Conservation (phyloP, 495 filamentous ascomycete genomes). For the Podospora anserina region DNA sequence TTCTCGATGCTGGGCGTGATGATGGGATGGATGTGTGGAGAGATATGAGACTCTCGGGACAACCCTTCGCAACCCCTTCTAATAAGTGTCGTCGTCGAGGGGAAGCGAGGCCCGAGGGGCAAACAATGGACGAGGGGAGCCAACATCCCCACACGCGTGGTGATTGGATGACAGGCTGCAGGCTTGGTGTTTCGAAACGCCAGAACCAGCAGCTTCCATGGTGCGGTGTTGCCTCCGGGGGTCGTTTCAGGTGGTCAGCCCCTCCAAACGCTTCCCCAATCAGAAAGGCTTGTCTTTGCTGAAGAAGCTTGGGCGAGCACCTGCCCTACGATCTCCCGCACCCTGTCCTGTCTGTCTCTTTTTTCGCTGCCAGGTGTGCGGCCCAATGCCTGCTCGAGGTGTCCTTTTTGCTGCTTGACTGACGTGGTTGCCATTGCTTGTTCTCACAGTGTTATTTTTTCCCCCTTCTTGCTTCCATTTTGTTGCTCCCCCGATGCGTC, state of each 20-base stretch:
- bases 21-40: neutral
- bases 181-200: constrained; percentile 34
- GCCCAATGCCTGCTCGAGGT: neutral
- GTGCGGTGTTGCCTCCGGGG: constrained; percentile 25
- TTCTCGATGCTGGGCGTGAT: neutral
- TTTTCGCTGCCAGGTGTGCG: neutral
- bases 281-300: constrained; percentile 13
- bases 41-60: neutral
- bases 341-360: constrained; percentile 2
- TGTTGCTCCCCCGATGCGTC: constrained; percentile 17
- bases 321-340: constrained; percentile 24
- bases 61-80: neutral
- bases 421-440: constrained; percentile 5
- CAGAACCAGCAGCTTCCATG: constrained; percentile 17
- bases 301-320: constrained; percentile 7
- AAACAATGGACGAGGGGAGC: constrained; percentile 21
- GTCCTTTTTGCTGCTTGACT: neutral
- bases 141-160: constrained; percentile 5
- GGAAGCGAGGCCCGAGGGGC: neutral
- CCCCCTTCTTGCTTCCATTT: constrained; percentile 20
- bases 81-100: neutral
- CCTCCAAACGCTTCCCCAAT: constrained; percentile 9
- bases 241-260: constrained; percentile 29
- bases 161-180: constrained; percentile 32
- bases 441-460: constrained; percentile 12